A percentile compares a stretch with the other conserved stretches of the same genome.
These are phyloP conservation scores for Elsinoe batatas DNA, from an alignment of 2,329 filamentous ascomycete species.

Conservation along the genomic window DNA sequence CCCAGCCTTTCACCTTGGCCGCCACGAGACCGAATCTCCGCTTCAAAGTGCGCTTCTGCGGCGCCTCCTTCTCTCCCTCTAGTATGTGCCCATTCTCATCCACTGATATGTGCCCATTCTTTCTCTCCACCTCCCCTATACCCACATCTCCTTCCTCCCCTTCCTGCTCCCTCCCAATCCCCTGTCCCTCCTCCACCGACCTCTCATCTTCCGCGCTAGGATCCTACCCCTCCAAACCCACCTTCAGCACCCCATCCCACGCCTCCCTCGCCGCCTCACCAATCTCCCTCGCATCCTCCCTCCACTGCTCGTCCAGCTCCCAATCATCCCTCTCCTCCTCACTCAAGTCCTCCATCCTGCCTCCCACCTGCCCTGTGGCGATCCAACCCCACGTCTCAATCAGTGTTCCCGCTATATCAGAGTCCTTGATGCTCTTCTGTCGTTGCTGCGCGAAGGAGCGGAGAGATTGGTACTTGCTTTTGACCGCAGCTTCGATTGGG, in stretches of 20 bases:
- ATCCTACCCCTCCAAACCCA: constrained; percentile 1
- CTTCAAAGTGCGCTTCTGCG: too few species aligned
- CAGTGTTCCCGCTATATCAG: constrained; percentile 15
- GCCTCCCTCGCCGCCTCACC: neutral
- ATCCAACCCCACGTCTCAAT: neutral
- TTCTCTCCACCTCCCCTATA: too few species aligned
- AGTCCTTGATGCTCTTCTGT: constrained; percentile 14
- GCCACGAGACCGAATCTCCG: too few species aligned
- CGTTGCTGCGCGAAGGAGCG: constrained; percentile 20
- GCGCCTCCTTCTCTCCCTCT: too few species aligned
- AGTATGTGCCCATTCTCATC: too few species aligned
- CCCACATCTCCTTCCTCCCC: neutral
- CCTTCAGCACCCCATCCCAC: constrained; percentile 1
- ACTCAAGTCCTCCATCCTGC: neutral
- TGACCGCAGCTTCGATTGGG: constrained; percentile 18
- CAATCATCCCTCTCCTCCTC: neutral
- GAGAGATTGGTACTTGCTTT: constrained; percentile 18
- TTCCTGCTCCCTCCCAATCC: neutral
- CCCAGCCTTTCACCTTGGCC: too few species aligned
- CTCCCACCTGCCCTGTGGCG: neutral
- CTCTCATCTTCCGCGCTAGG: neutral
- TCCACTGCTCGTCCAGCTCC: neutral
- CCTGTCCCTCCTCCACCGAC: neutral
- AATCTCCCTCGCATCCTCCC: neutral
- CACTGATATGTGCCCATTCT: too few species aligned